A percentile compares a stretch with the other conserved stretches of the same genome.
These are phyloP conservation scores for Stellera chamaejasme DNA, from an alignment of 345 rosid species.

Conservation along the genomic window DNA sequence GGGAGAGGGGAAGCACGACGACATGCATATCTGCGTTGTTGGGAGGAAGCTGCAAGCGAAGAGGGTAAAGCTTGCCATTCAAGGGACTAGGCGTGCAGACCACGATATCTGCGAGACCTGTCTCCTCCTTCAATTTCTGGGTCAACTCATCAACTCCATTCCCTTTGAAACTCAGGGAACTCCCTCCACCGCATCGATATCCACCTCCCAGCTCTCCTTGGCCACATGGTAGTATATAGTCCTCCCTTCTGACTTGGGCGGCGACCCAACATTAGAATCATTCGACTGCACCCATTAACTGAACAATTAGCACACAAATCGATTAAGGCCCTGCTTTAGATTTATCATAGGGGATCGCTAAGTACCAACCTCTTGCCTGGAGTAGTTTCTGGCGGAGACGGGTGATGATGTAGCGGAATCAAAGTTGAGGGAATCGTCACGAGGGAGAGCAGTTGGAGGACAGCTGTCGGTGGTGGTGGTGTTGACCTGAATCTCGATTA, in stretches of 20 bases:
- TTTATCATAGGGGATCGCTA: too few relatives aligned
- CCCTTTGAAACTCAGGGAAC: slow-evolving; percentile 66
- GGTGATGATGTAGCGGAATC: slow-evolving; percentile 41
- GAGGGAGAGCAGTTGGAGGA: slow-evolving; percentile 15
- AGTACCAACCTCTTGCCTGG: slow-evolving; percentile 55
- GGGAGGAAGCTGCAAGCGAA: slow-evolving; percentile 94
- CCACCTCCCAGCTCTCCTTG: slow-evolving; percentile 60
- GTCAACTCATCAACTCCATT: slow-evolving; percentile 67
- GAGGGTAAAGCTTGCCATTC: slow-evolving; percentile 79
- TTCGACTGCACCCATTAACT: slow-evolving; percentile 34
- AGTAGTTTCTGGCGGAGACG: slow-evolving; percentile 25
- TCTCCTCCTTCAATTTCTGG: slow-evolving; percentile 58
- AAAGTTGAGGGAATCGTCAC: slow-evolving; percentile 34
- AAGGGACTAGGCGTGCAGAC: slow-evolving; percentile 90
- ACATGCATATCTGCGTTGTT: slow-evolving; percentile 76
- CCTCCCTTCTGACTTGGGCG: slow-evolving; percentile 78
- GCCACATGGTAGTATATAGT: slow-evolving; percentile 76
- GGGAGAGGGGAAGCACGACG: slow-evolving; percentile 40
- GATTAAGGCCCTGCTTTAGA: too few relatives aligned
- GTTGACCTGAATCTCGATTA: slow-evolving; percentile 38
- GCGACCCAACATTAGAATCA: slow-evolving; percentile 53
- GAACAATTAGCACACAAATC: too few relatives aligned
- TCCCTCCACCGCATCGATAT: slow-evolving; percentile 51
- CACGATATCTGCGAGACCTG: slow-evolving; percentile 50
- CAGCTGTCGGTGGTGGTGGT: slow-evolving; percentile 18